phyloP scores from a whole-genome alignment of 345 rosid genomes.

The Gossypium bickii region DNA sequence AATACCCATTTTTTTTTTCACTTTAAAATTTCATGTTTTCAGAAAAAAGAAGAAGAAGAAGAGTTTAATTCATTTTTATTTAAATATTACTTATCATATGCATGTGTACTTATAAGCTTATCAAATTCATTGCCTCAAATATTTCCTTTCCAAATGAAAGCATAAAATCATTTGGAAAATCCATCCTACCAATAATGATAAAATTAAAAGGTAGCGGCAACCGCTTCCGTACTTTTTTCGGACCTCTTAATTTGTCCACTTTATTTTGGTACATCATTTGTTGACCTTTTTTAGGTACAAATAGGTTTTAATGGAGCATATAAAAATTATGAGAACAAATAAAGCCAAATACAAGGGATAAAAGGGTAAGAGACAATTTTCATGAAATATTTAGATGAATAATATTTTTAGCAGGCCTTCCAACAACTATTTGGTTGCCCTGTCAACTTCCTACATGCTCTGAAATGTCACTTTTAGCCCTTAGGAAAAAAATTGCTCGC shows the following conservation, averaged over 20 bases:
- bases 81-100: background rate
- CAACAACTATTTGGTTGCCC: constrained; percentile 45
- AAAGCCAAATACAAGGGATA: background rate
- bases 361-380: background rate
- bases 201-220: background rate
- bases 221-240: background rate
- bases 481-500: constrained; percentile 6
- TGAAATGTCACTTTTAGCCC: constrained; percentile 31
- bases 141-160: background rate
- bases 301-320: background rate
- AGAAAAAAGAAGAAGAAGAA: background rate
- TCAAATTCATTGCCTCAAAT: background rate
- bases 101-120: background rate
- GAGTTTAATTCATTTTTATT: background rate
- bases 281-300: background rate
- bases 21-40: background rate
- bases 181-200: background rate
- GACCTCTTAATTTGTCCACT: background rate
- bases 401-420: constrained; percentile 16
- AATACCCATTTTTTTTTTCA: background rate
- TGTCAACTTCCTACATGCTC: constrained; percentile 38
- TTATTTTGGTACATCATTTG: background rate
- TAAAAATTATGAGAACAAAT: background rate
- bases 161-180: background rate
- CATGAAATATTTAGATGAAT: background rate